Evolutionary conservation across 1,284 basidiomycete genomes (phyloP).

Genomic region (Tilletia setariae): DNA sequence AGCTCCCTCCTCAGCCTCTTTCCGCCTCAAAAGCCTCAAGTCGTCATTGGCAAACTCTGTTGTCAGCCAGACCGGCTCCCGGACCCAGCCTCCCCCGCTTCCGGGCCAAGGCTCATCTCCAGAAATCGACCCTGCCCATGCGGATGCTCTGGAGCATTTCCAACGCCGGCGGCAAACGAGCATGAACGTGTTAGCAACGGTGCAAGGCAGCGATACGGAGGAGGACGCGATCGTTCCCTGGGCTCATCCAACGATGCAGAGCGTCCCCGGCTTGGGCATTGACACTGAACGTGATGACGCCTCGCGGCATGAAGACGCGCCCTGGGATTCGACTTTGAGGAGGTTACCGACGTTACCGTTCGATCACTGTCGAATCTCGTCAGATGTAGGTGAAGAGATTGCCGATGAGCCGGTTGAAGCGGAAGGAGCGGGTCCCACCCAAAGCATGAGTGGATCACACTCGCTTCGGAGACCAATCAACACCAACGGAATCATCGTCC

Average conservation of each 20-base stretch:
- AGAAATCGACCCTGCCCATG: constrained; percentile 8
- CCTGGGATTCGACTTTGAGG: neutral
- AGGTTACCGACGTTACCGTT: neutral
- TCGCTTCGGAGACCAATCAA: neutral
- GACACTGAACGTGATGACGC: neutral
- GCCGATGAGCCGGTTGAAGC: neutral
- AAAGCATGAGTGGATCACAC: neutral
- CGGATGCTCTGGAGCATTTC: constrained; percentile 6
- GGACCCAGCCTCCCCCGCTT: too few relatives aligned
- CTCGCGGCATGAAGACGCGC: neutral
- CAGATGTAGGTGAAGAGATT: neutral
- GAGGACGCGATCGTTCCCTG: neutral
- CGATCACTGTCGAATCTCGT: neutral
- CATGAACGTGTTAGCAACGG: neutral
- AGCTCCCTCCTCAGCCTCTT: neutral
- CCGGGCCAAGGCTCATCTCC: neutral
- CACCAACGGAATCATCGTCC: neutral
- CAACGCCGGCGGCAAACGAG: neutral
- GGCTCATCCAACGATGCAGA: neutral
- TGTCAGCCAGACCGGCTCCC: neutral
- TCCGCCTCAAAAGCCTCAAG: constrained; percentile 9
- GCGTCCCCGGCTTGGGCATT: neutral
- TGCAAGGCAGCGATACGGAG: neutral
- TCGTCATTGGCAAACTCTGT: neutral
- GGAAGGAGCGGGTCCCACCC: neutral